Evolutionary conservation across 169 alveolate species (phyloP), one percentile per base, ranked within the genome.

Genomic region (Plasmodium knowlesi): DNA sequence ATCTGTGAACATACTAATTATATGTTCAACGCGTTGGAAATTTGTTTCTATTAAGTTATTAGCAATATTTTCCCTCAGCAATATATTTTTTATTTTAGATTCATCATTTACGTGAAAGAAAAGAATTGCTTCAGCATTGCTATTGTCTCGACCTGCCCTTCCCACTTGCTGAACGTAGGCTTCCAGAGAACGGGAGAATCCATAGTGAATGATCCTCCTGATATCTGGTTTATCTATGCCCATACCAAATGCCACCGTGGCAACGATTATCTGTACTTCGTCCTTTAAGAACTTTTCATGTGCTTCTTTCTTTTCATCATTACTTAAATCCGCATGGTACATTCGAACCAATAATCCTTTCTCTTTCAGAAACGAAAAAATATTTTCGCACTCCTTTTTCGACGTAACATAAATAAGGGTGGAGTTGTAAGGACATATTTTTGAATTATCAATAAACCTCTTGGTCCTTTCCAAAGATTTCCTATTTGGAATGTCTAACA

Each of bases 201-300:
- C 98, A 84, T 96, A 97, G 92, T 99, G 99, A 12, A 99, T 98
- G 8, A 99, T 99, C 95, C 98, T 99, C 84, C 99, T 97, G 16
- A 99, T 99, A 95, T 99, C 99, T 34, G 97, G 96, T 96, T 99
- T 99, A 96, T 99, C 99, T 53, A 99, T 99, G 39, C 99, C 99
- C 99, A 99, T 98, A 25, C 99, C 99, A 95, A 99, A 99, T 19
- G 99, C 99, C 25, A 99, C 98, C 1, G 99, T 98, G n/a, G 99
- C 99, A 3, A 98, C 99, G 82, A 99, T 97, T 3, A 99, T 98
- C 78, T 98, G 97, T 46, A 98, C 96, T 93, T 98, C 97, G 53
- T 97, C 99, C 96, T 98, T 99, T 99, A 99, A 93, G 98, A 97
- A 99, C 73, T 86, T 86, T 76, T 92, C 95, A 91, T 98, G 98